Evolutionary conservation across 208 protist genomes (phyloP), one percentile per base, ranked within the genome.

Genomic region (Tetramitus jugosus): DNA sequence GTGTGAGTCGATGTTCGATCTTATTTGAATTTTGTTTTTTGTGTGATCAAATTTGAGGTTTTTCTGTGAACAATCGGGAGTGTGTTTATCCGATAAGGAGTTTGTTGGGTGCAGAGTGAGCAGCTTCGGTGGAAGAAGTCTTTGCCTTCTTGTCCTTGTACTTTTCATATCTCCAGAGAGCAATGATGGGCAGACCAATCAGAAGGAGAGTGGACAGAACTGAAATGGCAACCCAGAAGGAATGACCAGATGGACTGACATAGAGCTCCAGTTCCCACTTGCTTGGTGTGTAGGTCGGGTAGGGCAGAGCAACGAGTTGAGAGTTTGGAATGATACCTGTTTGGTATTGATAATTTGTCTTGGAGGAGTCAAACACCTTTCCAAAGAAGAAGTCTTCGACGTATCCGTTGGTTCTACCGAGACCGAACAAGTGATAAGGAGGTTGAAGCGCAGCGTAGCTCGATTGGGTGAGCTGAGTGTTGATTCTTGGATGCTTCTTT

Each of bases 361-460:
- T 39, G 61, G n/a, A 39, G 13, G 8, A 43, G 8, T 8, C 31
- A 3, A 17, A 0, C 0, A 23, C 31, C 4, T 29, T 17, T 49
- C 64, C 64, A 42, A 71, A 1, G 33, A 52, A 71, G 10, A 71
- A 71, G 43, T 71, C 39, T 39, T 71, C 64, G 33, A 71, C 31
- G 33, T 71, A 71, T 33, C 64, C 64, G 31, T 45, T 49, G 0
- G 64, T 71, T 71, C 64, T 71, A 35, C 64, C 64, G 4, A 71
- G 14, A 49, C 64, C 64, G 49, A 49, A 71, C 0, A 49, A 13
- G 6, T 45, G 3, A 49, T 71, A 71, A 33, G 64, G 64, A 3
- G 39, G n/a, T 71, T 71, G 39, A 20, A 71, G n/a, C 17, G 64
- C 14, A 26, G 49, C 8, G 33, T 71, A 46, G 35, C 4, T 71